Base-by-base conservation (phyloP, 306 rosid genomes). In the Trifolium repens region DNA sequence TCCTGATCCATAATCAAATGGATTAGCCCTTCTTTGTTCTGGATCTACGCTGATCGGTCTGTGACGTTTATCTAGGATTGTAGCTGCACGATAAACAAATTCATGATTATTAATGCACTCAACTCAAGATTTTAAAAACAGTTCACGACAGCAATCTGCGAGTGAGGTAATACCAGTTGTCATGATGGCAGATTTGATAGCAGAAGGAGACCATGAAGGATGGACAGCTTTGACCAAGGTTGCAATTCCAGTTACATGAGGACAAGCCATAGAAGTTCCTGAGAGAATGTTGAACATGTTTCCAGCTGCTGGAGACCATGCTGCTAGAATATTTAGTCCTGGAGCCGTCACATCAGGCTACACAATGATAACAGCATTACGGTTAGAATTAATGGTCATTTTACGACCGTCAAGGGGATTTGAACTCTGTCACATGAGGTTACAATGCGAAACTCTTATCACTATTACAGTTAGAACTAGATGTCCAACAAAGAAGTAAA, bases 221-320 rank as follows among this genome's bases (percentile, higher is more conserved):
- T 89, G 81, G 40, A 89, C 87, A 22, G 97, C 93, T 89, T 89
- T 91, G 81, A 91, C 84, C 81, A 91, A 78, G 54, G 90, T 72
- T 30, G 97, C 96, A n/a, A 91, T 91, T 74, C 97, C 97, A 10
- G 97, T 86, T 52, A 88, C 84, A 80, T 91, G 97, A 53, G 97
- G 97, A 83, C 96, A 89, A 68, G 97, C 93, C 97, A 91, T 91
- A 12, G 97, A 91, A 69, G 97, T 85, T 49, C 97, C 96, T 5
- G 97, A 91, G 65, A 88, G 81, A 76, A 91, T 84, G 87, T 91
- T 91, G 73, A 81, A 91, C 77, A 76, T 76, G 72, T 79, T 79
- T 46, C 77, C 86, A 37, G 81, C 79, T 60, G 88, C 91, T 11
- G 97, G 97, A 71, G 97, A 91, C 97, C 97, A 91, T 54, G 97